phyloP scores from a whole-genome alignment of 2,329 filamentous ascomycete genomes.

The Cytospora piceicola region DNA sequence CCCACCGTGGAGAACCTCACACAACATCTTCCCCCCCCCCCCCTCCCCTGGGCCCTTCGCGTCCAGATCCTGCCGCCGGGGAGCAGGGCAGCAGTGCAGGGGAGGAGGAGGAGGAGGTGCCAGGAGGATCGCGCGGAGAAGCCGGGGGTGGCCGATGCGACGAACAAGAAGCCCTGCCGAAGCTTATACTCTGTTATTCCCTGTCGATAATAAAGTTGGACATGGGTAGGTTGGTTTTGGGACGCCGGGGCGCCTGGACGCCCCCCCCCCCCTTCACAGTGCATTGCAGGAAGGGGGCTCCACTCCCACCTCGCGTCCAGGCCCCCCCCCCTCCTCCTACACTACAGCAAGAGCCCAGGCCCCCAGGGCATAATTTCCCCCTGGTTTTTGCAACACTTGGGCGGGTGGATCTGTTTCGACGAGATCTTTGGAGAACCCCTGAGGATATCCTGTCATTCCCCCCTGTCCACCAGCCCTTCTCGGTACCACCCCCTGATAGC shows the following conservation, averaged over 20 bases:
- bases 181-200: conserved; percentile 1
- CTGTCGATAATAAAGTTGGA: conserved; percentile 30
- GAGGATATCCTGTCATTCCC: conserved; percentile 31
- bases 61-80: conserved; percentile 24
- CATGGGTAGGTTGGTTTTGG: conserved; percentile 14
- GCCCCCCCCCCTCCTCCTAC: too few relatives aligned
- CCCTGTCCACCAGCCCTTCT: conserved; percentile 16
- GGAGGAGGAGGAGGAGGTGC: neutral
- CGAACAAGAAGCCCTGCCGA: conserved; percentile 5
- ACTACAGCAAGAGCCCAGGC: neutral
- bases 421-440: conserved; percentile 31
- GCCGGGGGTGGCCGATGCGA: conserved; percentile 28
- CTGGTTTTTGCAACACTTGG: conserved; percentile 20
- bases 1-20: conserved; percentile 2
- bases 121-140: conserved; percentile 24
- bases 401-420: conserved; percentile 29
- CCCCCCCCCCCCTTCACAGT: conserved; percentile 26
- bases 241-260: conserved; percentile 22
- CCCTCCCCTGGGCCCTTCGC: conserved; percentile 19
- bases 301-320: conserved; percentile 9
- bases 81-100: neutral
- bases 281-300: conserved; percentile 10
- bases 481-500: conserved; percentile 27
- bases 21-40: neutral
- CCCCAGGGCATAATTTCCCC: conserved; percentile 30